A percentile compares a stretch with the other conserved stretches of the same genome.
Evolutionary conservation across 352 stramenopile species (phyloP).

Genomic region (Pythium chondricola): DNA sequence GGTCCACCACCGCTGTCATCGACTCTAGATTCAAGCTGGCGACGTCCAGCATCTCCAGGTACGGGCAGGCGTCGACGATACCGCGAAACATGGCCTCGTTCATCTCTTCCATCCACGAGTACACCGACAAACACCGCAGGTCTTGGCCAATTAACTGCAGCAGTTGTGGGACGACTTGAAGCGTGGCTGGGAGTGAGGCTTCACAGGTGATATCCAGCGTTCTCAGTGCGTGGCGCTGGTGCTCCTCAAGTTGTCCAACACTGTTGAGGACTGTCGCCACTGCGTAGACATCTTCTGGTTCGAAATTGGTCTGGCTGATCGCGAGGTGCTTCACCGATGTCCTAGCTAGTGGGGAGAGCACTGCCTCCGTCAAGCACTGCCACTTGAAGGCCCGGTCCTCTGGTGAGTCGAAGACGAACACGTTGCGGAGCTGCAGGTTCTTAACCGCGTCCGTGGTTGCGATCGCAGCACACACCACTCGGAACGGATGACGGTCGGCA

Average conservation of each 20-base stretch:
- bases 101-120: conserved; percentile 9
- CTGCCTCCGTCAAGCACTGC: conserved; percentile 3
- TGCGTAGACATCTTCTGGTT: neutral
- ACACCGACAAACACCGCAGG: conserved; percentile 1
- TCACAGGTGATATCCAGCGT: conserved; percentile 2
- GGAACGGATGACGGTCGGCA: conserved; percentile 7
- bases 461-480: conserved; percentile 1
- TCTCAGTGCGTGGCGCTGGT: neutral
- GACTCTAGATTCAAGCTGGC: too few relatives aligned
- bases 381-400: conserved; percentile 2
- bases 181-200: neutral
- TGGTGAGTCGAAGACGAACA: conserved; percentile 7
- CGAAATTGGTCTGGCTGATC: conserved; percentile 5
- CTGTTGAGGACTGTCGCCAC: neutral
- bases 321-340: conserved; percentile 13
- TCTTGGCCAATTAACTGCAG: neutral
- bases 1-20: too few relatives aligned
- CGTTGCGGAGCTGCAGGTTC: conserved; percentile 9
- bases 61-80: too few relatives aligned
- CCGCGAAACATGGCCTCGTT: too few relatives aligned
- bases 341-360: neutral
- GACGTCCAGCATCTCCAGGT: too few relatives aligned
- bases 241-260: neutral
- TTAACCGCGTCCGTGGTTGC: conserved; percentile 2
- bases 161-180: neutral